Evolutionary conservation across 495 filamentous ascomycete genomes (phyloP).

Genomic region (Barbatosphaeria neglecta): DNA sequence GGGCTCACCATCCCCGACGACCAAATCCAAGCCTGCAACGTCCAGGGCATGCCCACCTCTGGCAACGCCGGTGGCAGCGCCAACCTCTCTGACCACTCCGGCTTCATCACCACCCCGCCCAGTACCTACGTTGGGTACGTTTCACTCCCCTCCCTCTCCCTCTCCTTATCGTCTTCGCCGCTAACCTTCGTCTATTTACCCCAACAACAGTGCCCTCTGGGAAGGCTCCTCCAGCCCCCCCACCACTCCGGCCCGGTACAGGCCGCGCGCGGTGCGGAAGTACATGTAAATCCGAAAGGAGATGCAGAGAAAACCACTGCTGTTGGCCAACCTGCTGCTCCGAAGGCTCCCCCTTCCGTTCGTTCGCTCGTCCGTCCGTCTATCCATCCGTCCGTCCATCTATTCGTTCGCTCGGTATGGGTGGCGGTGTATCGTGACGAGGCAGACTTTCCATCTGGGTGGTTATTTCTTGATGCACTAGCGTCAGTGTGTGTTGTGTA

Average conservation of each 20-base stretch:
- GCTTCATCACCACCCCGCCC: slow-evolving; percentile 30
- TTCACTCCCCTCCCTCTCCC: not conserved
- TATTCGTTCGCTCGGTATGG: too few relatives aligned
- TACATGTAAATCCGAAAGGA: not conserved
- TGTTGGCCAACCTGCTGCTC: too few relatives aligned
- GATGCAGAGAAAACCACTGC: not conserved
- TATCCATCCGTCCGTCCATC: too few relatives aligned
- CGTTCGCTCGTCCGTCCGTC: too few relatives aligned
- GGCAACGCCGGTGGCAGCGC: slow-evolving; percentile 75
- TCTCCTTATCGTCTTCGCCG: not conserved
- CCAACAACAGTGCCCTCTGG: not conserved
- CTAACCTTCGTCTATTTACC: not conserved
- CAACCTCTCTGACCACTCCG: slow-evolving; percentile 49
- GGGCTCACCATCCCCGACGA: slow-evolving; percentile 48
- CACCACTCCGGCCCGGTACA: not conserved
- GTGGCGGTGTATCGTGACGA: too few relatives aligned
- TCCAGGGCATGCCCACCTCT: slow-evolving; percentile 30
- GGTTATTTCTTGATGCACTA: too few relatives aligned
- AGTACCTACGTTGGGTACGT: slow-evolving; percentile 29
- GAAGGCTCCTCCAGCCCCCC: too few relatives aligned
- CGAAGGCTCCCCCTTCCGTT: too few relatives aligned
- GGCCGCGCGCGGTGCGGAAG: not conserved
- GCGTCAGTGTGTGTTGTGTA: too few relatives aligned
- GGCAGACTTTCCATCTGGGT: too few relatives aligned
- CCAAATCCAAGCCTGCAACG: slow-evolving; percentile 47